phyloP scores from a whole-genome alignment of 208 protist genomes.

The Angomonas ambiguus region DNA sequence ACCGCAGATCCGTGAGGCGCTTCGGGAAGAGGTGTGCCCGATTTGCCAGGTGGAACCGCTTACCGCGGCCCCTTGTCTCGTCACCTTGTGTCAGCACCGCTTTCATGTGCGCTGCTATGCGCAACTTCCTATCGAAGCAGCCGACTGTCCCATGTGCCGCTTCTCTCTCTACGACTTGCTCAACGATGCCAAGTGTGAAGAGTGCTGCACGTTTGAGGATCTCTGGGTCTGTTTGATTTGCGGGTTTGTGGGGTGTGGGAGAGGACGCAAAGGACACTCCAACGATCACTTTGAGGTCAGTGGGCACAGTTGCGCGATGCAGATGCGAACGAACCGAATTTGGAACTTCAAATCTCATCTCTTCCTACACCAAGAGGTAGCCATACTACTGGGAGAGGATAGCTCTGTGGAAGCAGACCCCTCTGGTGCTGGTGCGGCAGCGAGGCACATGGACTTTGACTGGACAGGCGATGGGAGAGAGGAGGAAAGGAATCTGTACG shows the following conservation, averaged over 20 bases:
- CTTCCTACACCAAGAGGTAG: conserved; percentile 78
- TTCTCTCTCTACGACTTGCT: conserved; percentile 71
- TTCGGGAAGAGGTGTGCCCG: conserved; percentile 39
- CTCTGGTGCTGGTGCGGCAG: too few species aligned
- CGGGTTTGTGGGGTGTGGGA: conserved; percentile 69
- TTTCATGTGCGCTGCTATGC: conserved; percentile 72
- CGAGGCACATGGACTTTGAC: conserved; percentile 3
- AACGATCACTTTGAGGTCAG: conserved; percentile 51
- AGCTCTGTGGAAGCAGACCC: conserved; percentile 16
- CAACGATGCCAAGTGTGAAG: conserved; percentile 55
- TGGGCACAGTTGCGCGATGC: conserved; percentile 67
- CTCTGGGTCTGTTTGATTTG: conserved; percentile 86
- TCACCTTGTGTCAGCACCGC: conserved; percentile 68
- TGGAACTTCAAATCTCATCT: conserved; percentile 52
- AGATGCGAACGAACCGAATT: conserved; percentile 67
- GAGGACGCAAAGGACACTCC: conserved; percentile 43
- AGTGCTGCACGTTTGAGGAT: conserved; percentile 70
- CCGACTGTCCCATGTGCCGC: conserved; percentile 76
- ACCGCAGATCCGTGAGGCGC: neutral
- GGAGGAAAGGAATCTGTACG: conserved; percentile 14
- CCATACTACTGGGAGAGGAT: conserved; percentile 46
- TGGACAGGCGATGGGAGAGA: conserved; percentile 31
- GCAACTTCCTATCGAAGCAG: conserved; percentile 34
- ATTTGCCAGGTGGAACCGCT: conserved; percentile 70
- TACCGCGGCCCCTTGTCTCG: conserved; percentile 29